Percentiles rank a stretch among this genome's conserved stretches.
phyloP scores from a whole-genome alignment of 257 asterid species.

The Penstemon davidsonii region DNA sequence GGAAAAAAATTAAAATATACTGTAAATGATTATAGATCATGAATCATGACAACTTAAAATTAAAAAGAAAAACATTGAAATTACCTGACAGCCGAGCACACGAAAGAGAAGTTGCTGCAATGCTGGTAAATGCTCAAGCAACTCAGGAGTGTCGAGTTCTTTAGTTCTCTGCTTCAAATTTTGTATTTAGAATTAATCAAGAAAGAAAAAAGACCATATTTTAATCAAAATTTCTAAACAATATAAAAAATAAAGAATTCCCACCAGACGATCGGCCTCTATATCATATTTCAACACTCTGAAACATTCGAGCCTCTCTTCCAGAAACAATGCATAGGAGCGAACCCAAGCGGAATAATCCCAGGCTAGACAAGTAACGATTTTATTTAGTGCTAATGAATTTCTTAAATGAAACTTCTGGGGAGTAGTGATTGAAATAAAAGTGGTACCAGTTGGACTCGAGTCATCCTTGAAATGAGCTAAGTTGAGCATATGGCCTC shows the following conservation, averaged over 20 bases:
- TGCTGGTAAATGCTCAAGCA: constrained; percentile 86
- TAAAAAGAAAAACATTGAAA: constrained; percentile 14
- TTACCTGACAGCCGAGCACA: constrained; percentile 87
- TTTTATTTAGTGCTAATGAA: constrained; percentile 20
- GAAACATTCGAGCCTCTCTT: constrained; percentile 96
- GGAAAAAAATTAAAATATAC: neutral
- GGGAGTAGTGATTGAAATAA: constrained; percentile 9
- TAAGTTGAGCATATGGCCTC: constrained; percentile 83
- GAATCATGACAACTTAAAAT: constrained; percentile 3
- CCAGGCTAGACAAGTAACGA: constrained; percentile 69
- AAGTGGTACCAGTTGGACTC: constrained; percentile 75
- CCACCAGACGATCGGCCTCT: constrained; percentile 74
- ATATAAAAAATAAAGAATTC: constrained; percentile 15
- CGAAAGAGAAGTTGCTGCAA: constrained; percentile 85
- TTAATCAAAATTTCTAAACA: neutral
- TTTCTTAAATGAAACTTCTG: constrained; percentile 12
- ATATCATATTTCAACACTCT: constrained; percentile 82
- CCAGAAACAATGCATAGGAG: constrained; percentile 78
- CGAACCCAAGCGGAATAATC: constrained; percentile 99
- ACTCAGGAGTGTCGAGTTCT: constrained; percentile 77
- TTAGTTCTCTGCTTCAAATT: constrained; percentile 67
- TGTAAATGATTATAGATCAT: neutral
- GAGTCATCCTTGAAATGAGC: constrained; percentile 97
- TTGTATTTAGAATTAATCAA: constrained; percentile 23
- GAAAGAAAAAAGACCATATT: neutral